These are phyloP conservation scores for Pochonia chlamydosporia DNA, from an alignment of 2,329 filamentous ascomycete species.

Conservation along the genomic window DNA sequence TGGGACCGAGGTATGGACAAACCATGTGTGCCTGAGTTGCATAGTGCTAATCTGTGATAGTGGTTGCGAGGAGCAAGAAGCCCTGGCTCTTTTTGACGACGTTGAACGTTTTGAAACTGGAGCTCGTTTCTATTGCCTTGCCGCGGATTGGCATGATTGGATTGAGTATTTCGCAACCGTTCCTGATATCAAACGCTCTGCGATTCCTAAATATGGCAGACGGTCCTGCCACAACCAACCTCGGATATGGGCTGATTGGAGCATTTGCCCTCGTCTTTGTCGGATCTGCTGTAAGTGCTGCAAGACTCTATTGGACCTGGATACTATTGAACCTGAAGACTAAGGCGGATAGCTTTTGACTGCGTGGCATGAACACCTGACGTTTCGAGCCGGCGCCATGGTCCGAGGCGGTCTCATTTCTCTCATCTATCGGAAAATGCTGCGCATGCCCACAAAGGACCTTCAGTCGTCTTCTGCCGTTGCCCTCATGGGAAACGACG, in stretches of 20 bases:
- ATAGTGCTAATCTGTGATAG: no score
- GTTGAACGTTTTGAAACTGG: constrained; percentile 19
- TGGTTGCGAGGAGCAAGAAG: neutral
- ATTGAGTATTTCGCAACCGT: no score
- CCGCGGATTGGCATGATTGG: no score
- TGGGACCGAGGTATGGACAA: no score
- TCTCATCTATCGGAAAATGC: constrained; percentile 23
- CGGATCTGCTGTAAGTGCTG: constrained; percentile 20
- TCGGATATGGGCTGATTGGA: constrained; percentile 25
- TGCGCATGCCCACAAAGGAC: constrained; percentile 19
- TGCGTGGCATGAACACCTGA: constrained; percentile 27
- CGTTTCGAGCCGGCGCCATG: constrained; percentile 23
- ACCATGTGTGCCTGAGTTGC: no score
- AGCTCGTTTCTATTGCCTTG: constrained; percentile 24
- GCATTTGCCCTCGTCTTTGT: constrained; percentile 26
- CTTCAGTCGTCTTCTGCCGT: constrained; percentile 23
- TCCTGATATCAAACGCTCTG: constrained; percentile 21
- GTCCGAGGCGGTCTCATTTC: constrained; percentile 24
- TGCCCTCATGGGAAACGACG: constrained; percentile 25
- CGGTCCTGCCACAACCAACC: constrained; percentile 17
- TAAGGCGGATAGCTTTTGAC: constrained; percentile 17
- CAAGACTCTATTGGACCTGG: no score
- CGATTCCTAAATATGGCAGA: constrained; percentile 20
- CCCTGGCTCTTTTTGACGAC: constrained; percentile 18
- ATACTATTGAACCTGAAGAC: neutral